phyloP scores from a whole-genome alignment of 2,329 filamentous ascomycete species.

The Claviceps citrina region DNA sequence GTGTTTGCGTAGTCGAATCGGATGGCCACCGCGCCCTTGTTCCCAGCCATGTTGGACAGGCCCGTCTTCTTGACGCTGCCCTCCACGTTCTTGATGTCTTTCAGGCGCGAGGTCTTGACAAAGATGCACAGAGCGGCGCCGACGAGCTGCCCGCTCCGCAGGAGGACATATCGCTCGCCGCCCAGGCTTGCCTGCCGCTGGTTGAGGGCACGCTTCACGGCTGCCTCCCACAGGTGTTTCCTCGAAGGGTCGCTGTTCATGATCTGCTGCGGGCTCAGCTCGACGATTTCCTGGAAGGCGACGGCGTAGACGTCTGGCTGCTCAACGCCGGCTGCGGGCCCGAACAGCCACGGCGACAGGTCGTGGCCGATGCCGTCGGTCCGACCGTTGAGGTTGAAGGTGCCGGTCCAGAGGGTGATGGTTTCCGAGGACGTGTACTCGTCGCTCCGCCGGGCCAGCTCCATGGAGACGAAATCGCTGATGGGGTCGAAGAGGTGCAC shows the following conservation, averaged over 20 bases:
- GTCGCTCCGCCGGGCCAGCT: constrained; percentile 49
- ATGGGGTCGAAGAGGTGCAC: constrained; percentile 88
- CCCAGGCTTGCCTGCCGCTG: constrained; percentile 46
- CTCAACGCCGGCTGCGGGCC: constrained; percentile 36
- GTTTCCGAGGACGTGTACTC: constrained; percentile 63
- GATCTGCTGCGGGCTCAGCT: constrained; percentile 91
- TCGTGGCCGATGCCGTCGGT: constrained; percentile 65
- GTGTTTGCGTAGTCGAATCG: constrained; percentile 90
- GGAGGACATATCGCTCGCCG: constrained; percentile 68
- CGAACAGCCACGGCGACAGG: constrained; percentile 73
- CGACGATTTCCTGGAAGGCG: constrained; percentile 97
- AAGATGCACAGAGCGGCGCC: constrained; percentile 88
- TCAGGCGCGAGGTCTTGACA: constrained; percentile 61
- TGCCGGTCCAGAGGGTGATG: constrained; percentile 74
- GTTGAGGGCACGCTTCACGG: constrained; percentile 67
- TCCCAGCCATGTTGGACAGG: constrained; percentile 91
- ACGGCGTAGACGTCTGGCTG: constrained; percentile 78
- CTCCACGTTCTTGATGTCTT: constrained; percentile 88
- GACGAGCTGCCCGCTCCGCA: constrained; percentile 86
- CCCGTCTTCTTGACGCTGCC: constrained; percentile 88
- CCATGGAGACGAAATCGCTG: constrained; percentile 72
- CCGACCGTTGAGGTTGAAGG: constrained; percentile 88
- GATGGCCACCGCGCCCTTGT: constrained; percentile 94
- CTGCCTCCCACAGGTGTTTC: constrained; percentile 72
- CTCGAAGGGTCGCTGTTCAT: constrained; percentile 92